Conservation (phyloP, 2,329 filamentous ascomycete species). For the Nannizziopsis arthrosporioides region DNA sequence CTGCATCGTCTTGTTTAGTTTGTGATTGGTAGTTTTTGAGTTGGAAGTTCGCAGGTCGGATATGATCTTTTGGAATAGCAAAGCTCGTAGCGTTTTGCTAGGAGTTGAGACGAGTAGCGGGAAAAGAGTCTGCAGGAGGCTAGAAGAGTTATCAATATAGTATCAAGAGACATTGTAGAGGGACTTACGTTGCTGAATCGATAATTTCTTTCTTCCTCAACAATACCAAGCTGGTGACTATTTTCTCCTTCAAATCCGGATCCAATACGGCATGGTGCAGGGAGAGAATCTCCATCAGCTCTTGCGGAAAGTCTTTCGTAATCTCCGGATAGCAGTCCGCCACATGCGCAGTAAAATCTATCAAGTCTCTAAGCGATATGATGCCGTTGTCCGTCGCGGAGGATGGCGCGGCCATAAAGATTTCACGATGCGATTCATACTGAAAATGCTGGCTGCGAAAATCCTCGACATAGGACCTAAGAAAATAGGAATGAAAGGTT, state of each 20-base stretch:
- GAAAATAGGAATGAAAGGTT: neutral
- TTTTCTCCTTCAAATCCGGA: conserved; percentile 79
- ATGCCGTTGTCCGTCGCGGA: conserved; percentile 66
- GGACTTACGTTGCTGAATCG: conserved; percentile 56
- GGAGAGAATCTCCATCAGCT: conserved; percentile 68
- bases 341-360: conserved; percentile 88
- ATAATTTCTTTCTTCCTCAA: conserved; percentile 85
- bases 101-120: conserved; percentile 84
- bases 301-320: conserved; percentile 62
- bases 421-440: conserved; percentile 81
- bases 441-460: conserved; percentile 80
- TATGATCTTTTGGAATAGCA: conserved; percentile 83
- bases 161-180: neutral
- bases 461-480: conserved; percentile 75
- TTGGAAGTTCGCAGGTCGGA: conserved; percentile 84
- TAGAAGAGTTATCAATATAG: conserved; percentile 13
- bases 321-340: conserved; percentile 84
- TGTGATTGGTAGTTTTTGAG: conserved; percentile 77
- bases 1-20: conserved; percentile 83
- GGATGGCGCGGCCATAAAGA: conserved; percentile 74
- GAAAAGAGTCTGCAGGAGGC: conserved; percentile 79
- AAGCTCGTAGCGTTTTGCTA: conserved; percentile 72
- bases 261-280: conserved; percentile 75
- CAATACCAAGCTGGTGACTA: conserved; percentile 79
- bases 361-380: conserved; percentile 75